Evolutionary conservation across 192 early-diverging fungal genomes (phyloP), one percentile per base, ranked within the genome.

Genomic region (Coemansia sp.): DNA sequence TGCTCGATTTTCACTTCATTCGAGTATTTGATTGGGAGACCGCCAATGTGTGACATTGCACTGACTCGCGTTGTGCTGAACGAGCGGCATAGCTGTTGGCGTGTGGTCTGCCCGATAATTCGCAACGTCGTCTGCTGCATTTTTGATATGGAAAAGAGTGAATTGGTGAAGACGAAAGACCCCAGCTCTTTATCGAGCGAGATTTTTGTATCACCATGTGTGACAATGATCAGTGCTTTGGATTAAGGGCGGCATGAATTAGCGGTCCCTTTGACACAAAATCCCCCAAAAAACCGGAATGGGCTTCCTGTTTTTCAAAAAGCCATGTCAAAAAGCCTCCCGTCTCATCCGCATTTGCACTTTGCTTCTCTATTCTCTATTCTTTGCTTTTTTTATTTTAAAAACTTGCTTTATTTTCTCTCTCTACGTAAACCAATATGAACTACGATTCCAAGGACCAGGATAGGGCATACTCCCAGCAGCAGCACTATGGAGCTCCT

Each of bases 41-140:
- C 89, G 64, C 97, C 97, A 78, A 97, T 92, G 76, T 91, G 91
- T 39, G 94, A 96, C 53, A 65, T 68, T 50, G 55, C 37, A 11
- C 5, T n/a, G 10, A 21, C 14, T 0, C 66, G 46, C 2, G 68
- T 64, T 11, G 74, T 70, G 45, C 80, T 77, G 72, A 75, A 55
- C 21, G 36, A 36, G 41, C 39, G 32, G 21, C 71, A 64, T n/a
- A 15, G 45, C 50, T 58, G 59, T 4, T 34, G 17, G 58, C 57
- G 29, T 19, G 10, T 12, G 48, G 50, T 15, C 44, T 29, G 39
- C 38, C 58, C 51, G 39, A 55, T 9, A 64, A 64, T 23, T 29
- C 66, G 50, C 38, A 29, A 23, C 11, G 23, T 29, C 17, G 27
- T 15, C 34, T 51, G 39, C 27, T 45, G 36, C 62, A 65, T 67